phyloP scores from a whole-genome alignment of 768 basidiomycete species.

The Naganishia onofrii region DNA sequence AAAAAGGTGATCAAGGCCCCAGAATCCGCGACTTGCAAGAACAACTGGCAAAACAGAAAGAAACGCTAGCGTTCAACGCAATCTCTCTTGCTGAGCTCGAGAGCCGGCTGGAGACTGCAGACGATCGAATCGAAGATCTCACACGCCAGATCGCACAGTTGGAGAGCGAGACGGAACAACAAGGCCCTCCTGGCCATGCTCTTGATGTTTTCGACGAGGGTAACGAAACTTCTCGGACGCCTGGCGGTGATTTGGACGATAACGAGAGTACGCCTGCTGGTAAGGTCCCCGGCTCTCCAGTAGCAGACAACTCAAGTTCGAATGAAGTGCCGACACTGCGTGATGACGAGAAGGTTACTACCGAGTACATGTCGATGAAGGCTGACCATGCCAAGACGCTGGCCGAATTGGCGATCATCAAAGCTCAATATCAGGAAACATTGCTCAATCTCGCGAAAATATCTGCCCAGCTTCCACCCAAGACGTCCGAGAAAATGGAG shows the following conservation, averaged over 20 bases:
- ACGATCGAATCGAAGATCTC: conserved; percentile 80
- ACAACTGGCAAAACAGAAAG: neutral
- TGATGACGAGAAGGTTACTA: conserved; percentile 35
- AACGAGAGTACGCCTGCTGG: conserved; percentile 73
- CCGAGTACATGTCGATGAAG: conserved; percentile 65
- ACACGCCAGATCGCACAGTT: conserved; percentile 73
- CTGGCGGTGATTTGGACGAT: conserved; percentile 65
- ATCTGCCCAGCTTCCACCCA: conserved; percentile 65
- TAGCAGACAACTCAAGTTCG: conserved; percentile 65
- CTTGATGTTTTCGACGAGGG: too few species aligned
- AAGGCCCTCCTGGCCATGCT: conserved; percentile 44
- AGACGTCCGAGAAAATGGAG: conserved; percentile 64
- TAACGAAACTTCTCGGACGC: conserved; percentile 57
- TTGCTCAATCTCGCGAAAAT: conserved; percentile 90
- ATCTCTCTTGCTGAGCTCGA: conserved; percentile 85
- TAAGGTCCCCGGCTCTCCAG: conserved; percentile 71
- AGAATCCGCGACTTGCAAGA: neutral
- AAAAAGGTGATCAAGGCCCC: neutral
- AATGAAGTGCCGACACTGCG: conserved; percentile 60
- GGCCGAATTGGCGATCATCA: conserved; percentile 39
- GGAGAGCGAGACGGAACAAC: conserved; percentile 69
- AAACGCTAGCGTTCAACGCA: neutral
- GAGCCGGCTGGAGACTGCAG: conserved; percentile 81
- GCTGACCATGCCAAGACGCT: conserved; percentile 34
- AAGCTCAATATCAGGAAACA: conserved; percentile 68